Evolutionary conservation across 2,329 filamentous ascomycete genomes (phyloP).

Genomic region (Didymella pinodella): DNA sequence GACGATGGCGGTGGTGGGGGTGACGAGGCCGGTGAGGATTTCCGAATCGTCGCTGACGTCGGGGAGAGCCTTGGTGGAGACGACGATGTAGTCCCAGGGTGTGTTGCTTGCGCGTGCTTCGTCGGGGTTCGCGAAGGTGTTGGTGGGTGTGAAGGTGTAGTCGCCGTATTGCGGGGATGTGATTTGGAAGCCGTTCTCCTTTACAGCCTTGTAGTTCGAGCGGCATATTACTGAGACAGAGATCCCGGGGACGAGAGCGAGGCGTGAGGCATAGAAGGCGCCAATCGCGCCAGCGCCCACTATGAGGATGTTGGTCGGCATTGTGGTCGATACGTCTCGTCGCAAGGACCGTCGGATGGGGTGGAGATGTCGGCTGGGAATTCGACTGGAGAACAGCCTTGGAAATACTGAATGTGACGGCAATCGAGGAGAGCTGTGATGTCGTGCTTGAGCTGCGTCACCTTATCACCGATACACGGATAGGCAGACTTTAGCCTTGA

Average conservation of each 20-base stretch:
- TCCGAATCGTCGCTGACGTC: conserved; percentile 69
- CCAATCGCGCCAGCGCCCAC: conserved; percentile 76
- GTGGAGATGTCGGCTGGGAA: not conserved
- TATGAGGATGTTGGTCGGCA: conserved; percentile 66
- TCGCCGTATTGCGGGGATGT: conserved; percentile 72
- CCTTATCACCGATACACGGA: conserved; percentile 22
- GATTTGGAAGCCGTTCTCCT: conserved; percentile 67
- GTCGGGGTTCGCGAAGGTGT: conserved; percentile 68
- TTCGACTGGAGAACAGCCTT: not conserved
- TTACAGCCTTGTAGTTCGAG: conserved; percentile 74
- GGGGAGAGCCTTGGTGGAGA: conserved; percentile 75
- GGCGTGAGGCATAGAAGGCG: conserved; percentile 74
- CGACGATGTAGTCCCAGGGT: conserved; percentile 71
- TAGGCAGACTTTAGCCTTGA: conserved; percentile 26
- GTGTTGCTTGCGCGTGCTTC: conserved; percentile 60
- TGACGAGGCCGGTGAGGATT: conserved; percentile 67
- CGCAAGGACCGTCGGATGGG: not conserved
- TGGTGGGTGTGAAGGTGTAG: conserved; percentile 69
- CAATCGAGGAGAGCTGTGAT: conserved; percentile 1
- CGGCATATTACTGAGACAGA: conserved; percentile 75
- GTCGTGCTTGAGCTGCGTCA: conserved; percentile 16
- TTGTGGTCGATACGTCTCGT: conserved; percentile 11
- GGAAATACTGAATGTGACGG: not conserved
- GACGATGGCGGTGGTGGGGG: conserved; percentile 64
- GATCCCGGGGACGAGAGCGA: conserved; percentile 66